Percentiles rank a stretch among this genome's conserved stretches.
These are phyloP conservation scores for Pyrenophora graminea DNA, from an alignment of 2,329 filamentous ascomycete genomes.

Conservation along the genomic window DNA sequence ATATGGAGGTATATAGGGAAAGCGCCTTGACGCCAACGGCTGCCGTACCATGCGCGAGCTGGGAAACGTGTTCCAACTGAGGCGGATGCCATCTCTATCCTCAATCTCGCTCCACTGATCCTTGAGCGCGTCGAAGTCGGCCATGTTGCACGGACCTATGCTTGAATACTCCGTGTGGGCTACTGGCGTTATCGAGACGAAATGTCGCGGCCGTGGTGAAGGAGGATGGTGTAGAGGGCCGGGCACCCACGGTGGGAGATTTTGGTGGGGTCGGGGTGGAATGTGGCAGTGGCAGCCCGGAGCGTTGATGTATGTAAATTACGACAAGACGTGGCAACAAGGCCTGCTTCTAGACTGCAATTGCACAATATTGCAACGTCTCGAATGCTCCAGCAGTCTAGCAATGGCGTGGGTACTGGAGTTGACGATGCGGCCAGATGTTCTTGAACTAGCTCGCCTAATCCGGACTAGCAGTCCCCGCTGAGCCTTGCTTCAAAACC, in stretches of 20 bases:
- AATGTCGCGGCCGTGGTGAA: constrained; percentile 26
- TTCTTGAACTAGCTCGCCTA: constrained; percentile 17
- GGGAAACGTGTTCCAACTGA: constrained; percentile 99
- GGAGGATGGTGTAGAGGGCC: constrained; percentile 14
- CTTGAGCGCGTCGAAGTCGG: constrained; percentile 83
- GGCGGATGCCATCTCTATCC: constrained; percentile 90
- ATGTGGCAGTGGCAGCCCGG: constrained; percentile 10
- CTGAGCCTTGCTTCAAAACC: constrained; percentile 25
- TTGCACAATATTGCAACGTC: constrained; percentile 28
- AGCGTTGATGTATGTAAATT: constrained; percentile 4
- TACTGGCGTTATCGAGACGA: constrained; percentile 20
- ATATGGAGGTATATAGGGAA: constrained; percentile 11
- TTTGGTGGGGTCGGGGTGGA: constrained; percentile 31
- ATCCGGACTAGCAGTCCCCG: constrained; percentile 29
- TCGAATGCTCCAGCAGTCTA: constrained; percentile 20
- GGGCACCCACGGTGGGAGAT: constrained; percentile 36
- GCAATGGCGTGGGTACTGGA: constrained; percentile 12
- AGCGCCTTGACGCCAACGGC: background rate
- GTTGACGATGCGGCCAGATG: constrained; percentile 21
- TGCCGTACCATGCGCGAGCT: constrained; percentile 96
- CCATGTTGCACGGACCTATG: constrained; percentile 62
- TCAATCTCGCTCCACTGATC: constrained; percentile 97
- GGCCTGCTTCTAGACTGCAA: constrained; percentile 15
- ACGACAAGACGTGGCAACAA: constrained; percentile 12
- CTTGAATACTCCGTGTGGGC: background rate